Evolutionary conservation across 78 protist species (phyloP).

Genomic region (Dictyostelium purpureum): DNA sequence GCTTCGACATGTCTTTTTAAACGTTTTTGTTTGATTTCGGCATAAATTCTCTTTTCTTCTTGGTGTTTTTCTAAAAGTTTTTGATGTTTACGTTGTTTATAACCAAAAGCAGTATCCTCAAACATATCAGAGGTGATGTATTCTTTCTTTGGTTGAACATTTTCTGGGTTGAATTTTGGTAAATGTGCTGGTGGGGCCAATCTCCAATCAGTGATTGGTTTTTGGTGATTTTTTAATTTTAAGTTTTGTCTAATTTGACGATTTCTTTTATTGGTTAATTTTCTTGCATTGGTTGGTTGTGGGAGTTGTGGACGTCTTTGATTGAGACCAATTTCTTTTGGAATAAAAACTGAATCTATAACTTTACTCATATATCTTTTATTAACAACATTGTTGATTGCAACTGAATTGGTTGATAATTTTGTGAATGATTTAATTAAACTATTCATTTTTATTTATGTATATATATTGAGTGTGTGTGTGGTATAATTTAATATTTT

Average conservation of each 20-base stretch:
- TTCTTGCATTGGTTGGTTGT: constrained; percentile 53
- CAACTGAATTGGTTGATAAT: not conserved
- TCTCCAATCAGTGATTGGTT: constrained; percentile 35
- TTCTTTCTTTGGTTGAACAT: constrained; percentile 4
- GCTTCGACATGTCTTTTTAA: not conserved
- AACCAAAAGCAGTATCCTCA: constrained; percentile 36
- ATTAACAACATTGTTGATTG: not conserved
- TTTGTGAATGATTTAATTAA: not conserved
- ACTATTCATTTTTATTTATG: not conserved
- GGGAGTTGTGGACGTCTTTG: constrained; percentile 7
- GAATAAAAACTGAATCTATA: constrained; percentile 46
- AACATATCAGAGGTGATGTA: constrained; percentile 7
- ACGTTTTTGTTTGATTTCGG: constrained; percentile 35
- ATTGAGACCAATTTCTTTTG: not conserved
- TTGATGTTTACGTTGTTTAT: constrained; percentile 21
- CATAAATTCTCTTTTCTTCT: constrained; percentile 15
- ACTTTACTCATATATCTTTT: constrained; percentile 7
- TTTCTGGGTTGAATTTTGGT: constrained; percentile 12
- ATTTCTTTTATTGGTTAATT: not conserved
- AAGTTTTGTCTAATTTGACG: constrained; percentile 2
- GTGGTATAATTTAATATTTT: not conserved
- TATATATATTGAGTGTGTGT: not conserved
- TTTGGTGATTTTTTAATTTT: not conserved
- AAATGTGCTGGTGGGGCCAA: constrained; percentile 43
- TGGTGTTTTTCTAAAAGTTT: not conserved